phyloP scores from a whole-genome alignment of 352 stramenopile species.

The Phytophthora pisi region DNA sequence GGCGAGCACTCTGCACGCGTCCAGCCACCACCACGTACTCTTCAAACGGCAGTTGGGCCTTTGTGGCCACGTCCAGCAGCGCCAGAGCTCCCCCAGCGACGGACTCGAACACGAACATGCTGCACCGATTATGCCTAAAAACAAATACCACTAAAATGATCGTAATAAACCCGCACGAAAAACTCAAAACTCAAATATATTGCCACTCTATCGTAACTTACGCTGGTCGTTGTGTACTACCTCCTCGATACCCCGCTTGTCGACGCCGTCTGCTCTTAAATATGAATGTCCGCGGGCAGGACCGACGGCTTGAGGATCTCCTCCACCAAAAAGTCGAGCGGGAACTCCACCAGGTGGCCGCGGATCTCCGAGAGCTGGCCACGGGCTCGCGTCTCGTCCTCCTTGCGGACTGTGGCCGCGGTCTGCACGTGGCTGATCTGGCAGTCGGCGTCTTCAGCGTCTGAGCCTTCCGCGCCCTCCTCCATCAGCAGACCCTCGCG shows the following conservation, averaged over 20 bases:
- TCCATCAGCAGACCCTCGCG: constrained; percentile 39
- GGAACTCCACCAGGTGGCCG: constrained; percentile 87
- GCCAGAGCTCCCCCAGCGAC: constrained; percentile 25
- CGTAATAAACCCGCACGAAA: background rate
- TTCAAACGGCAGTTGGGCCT: constrained; percentile 60
- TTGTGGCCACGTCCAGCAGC: constrained; percentile 47
- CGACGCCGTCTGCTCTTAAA: constrained; percentile 52
- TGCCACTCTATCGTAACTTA: constrained; percentile 10
- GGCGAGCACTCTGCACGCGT: constrained; percentile 34
- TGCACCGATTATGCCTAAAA: background rate
- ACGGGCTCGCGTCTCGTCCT: constrained; percentile 73
- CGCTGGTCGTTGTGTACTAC: background rate
- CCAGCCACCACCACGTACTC: constrained; percentile 63
- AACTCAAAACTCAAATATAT: constrained; percentile 18
- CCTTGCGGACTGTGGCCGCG: constrained; percentile 79
- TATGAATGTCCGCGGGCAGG: constrained; percentile 84
- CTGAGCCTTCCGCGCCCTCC: constrained; percentile 19
- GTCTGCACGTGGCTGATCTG: constrained; percentile 88
- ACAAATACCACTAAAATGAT: background rate
- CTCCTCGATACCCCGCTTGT: background rate
- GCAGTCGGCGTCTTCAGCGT: constrained; percentile 62
- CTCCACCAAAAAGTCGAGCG: constrained; percentile 83
- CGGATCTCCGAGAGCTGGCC: constrained; percentile 82
- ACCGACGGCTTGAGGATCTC: constrained; percentile 87
- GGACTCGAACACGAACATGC: constrained; percentile 61